These are phyloP conservation scores for Lipomyces japonicus DNA, from an alignment of 805 yeast genomes.

Conservation along the genomic window DNA sequence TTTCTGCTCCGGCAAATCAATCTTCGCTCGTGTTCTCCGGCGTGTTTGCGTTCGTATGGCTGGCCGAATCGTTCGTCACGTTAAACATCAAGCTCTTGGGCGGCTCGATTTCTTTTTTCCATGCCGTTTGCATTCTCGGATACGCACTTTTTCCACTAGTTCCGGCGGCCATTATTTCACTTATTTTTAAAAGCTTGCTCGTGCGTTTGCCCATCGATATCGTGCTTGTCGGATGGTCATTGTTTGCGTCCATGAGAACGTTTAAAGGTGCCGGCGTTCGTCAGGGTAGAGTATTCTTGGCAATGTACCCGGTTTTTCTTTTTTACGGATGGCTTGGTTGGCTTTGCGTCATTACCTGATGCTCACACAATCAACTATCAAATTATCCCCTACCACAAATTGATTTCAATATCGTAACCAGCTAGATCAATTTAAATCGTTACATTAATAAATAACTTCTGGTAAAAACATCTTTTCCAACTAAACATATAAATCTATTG, in stretches of 20 bases:
- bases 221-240: conserved; percentile 56
- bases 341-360: conserved; percentile 58
- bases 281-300: conserved; percentile 57
- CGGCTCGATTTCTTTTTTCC: conserved; percentile 59
- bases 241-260: conserved; percentile 59
- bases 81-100: conserved; percentile 62
- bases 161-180: conserved; percentile 49
- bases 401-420: too few species aligned
- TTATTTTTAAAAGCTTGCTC: conserved; percentile 48
- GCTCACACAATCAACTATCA: neutral
- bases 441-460: too few species aligned
- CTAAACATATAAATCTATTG: too few species aligned
- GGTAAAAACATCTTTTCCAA: too few species aligned
- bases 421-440: too few species aligned
- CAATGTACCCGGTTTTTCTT: conserved; percentile 62
- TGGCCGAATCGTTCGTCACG: conserved; percentile 57
- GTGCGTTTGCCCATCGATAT: conserved; percentile 48
- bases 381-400: too few species aligned
- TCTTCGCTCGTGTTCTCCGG: conserved; percentile 60
- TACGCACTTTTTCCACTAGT: conserved; percentile 66
- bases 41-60: conserved; percentile 60
- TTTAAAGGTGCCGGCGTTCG: conserved; percentile 60
- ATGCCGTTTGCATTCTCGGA: conserved; percentile 66
- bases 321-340: conserved; percentile 62
- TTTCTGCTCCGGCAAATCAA: conserved; percentile 41